phyloP scores from a whole-genome alignment of 140 eudicot genomes.

The Senecio squalidus region DNA sequence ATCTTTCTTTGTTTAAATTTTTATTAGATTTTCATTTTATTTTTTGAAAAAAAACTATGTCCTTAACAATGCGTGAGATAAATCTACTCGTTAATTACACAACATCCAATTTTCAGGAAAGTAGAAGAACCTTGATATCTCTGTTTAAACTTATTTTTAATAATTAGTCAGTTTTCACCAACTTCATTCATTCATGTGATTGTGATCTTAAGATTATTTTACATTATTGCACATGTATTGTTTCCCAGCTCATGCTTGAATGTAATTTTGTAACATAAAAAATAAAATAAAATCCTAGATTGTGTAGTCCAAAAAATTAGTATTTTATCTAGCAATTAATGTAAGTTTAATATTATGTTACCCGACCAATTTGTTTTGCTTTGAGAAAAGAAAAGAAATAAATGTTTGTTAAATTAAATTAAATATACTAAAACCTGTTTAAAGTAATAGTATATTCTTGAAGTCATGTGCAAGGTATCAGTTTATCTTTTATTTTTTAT shows the following conservation, averaged over 20 bases:
- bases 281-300: too few species aligned
- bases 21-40: too few species aligned
- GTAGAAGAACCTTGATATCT: neutral
- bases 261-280: neutral
- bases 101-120: neutral
- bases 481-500: neutral
- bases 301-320: neutral
- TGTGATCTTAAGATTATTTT: slow-evolving; percentile 1
- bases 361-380: slow-evolving; percentile 4
- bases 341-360: neutral
- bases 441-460: slow-evolving; percentile 23
- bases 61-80: too few species aligned
- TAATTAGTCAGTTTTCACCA: neutral
- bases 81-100: too few species aligned
- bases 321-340: neutral
- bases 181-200: slow-evolving; percentile 5
- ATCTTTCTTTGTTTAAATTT: too few species aligned
- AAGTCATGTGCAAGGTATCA: slow-evolving; percentile 28
- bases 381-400: neutral
- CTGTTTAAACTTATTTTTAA: neutral
- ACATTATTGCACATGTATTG: neutral
- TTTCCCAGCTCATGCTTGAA: neutral
- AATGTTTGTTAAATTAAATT: neutral
- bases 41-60: too few species aligned
- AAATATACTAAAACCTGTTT: slow-evolving; percentile 13